These are phyloP conservation scores for Ophiostoma quercus DNA, from an alignment of 2,329 filamentous ascomycete genomes.

Conservation along the genomic window DNA sequence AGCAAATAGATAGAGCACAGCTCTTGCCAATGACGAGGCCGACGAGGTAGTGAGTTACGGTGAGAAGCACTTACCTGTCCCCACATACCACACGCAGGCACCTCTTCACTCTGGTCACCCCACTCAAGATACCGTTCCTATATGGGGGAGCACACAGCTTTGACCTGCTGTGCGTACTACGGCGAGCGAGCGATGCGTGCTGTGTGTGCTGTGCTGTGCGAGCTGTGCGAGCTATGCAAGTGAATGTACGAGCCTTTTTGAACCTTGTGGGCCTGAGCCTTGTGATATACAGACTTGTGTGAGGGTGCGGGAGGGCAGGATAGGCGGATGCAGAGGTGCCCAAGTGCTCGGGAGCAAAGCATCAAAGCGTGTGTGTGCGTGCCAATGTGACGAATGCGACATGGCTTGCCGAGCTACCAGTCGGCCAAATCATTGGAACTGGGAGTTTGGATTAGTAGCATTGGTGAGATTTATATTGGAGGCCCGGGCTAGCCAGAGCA, in stretches of 20 bases:
- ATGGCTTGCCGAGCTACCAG: conserved; percentile 3
- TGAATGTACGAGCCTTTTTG: neutral
- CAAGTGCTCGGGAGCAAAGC: neutral
- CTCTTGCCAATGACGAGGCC: neutral
- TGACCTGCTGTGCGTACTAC: neutral
- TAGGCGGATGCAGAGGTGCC: neutral
- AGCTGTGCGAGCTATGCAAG: neutral
- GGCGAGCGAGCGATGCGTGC: too few species aligned
- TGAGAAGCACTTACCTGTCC: neutral
- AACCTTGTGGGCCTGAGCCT: neutral
- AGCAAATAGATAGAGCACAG: neutral
- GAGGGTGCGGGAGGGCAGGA: neutral
- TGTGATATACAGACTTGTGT: neutral
- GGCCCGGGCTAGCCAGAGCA: neutral
- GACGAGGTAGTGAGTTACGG: conserved; percentile 9
- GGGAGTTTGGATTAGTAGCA: neutral
- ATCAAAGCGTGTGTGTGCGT: neutral
- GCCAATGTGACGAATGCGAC: neutral
- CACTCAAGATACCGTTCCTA: conserved; percentile 4
- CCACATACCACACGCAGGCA: conserved; percentile 3
- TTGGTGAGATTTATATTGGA: neutral
- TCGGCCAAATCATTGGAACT: neutral
- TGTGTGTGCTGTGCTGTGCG: neutral
- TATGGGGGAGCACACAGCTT: neutral
- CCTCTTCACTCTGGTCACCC: neutral